Conservation (phyloP, 306 rosid genomes). For the Acacia acuminata region DNA sequence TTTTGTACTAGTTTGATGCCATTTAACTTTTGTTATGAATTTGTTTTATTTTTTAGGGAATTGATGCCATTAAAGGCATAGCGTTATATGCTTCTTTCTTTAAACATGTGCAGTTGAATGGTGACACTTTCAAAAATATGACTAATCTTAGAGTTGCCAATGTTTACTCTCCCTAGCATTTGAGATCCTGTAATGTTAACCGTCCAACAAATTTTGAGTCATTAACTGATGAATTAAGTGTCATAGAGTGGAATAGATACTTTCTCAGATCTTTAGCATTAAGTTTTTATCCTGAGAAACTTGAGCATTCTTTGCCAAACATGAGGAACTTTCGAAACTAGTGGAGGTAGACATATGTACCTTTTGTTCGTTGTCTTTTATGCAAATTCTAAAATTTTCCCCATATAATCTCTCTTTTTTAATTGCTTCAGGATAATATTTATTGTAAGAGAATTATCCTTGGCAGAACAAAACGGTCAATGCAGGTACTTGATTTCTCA, state of each 20-base stretch:
- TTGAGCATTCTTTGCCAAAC: background rate
- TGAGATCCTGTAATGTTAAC: background rate
- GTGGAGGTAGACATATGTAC: background rate
- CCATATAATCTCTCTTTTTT: background rate
- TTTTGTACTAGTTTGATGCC: background rate
- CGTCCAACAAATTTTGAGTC: background rate
- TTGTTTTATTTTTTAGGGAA: constrained; percentile 7
- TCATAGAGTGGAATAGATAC: too few relatives aligned
- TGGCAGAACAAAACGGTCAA: too few relatives aligned
- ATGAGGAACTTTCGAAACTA: background rate
- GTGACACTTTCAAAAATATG: constrained; percentile 25
- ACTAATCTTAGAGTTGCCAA: constrained; percentile 12
- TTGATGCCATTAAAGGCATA: constrained; percentile 8
- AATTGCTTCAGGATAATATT: background rate
- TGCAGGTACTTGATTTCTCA: too few relatives aligned
- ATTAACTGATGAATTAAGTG: too few relatives aligned
- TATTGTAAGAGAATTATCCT: too few relatives aligned
- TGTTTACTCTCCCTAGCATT: background rate
- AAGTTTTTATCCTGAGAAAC: background rate
- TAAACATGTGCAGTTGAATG: background rate
- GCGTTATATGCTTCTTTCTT: background rate
- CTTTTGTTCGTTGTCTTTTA: background rate
- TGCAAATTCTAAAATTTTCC: background rate
- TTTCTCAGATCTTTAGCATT: background rate
- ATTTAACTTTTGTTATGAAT: background rate